These are phyloP conservation scores for Sporisorium graminicola DNA, from an alignment of 1,284 basidiomycete genomes.

Conservation along the genomic window DNA sequence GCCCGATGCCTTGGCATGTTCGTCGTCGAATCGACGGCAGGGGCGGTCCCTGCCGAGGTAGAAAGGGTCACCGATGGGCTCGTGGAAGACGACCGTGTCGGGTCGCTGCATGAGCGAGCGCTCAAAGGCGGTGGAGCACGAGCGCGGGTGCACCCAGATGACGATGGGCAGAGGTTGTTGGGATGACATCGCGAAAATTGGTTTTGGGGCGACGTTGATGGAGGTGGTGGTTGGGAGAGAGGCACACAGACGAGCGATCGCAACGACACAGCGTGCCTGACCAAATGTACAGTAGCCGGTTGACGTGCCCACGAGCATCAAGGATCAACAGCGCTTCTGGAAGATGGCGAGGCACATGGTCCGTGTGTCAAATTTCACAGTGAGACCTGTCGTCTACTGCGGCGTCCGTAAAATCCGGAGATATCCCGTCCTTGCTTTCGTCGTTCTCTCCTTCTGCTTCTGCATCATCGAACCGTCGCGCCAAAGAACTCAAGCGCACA, in stretches of 20 bases:
- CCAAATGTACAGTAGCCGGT: no score
- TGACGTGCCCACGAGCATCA: neutral
- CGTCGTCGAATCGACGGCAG: slow-evolving; percentile 57
- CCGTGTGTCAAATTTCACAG: neutral
- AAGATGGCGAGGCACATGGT: neutral
- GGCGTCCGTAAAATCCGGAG: no score
- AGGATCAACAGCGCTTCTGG: neutral
- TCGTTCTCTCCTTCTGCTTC: no score
- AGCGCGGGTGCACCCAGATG: slow-evolving; percentile 62
- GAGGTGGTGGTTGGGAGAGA: neutral
- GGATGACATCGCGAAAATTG: slow-evolving; percentile 18
- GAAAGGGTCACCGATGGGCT: slow-evolving; percentile 64
- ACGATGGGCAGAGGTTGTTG: slow-evolving; percentile 51
- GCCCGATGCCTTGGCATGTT: slow-evolving; percentile 43
- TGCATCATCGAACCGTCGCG: neutral
- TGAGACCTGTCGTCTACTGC: neutral
- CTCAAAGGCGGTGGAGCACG: slow-evolving; percentile 63
- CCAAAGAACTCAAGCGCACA: neutral
- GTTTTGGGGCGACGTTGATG: neutral
- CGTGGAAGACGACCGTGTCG: slow-evolving; percentile 63
- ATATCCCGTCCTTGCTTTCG: no score
- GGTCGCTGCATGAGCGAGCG: slow-evolving; percentile 62
- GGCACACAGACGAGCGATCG: neutral
- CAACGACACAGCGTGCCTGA: no score
- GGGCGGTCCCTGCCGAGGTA: slow-evolving; percentile 55